A percentile compares a stretch with the other conserved stretches of the same genome.
phyloP scores from a whole-genome alignment of 179 eudicot species.

The Actinidia polygama region DNA sequence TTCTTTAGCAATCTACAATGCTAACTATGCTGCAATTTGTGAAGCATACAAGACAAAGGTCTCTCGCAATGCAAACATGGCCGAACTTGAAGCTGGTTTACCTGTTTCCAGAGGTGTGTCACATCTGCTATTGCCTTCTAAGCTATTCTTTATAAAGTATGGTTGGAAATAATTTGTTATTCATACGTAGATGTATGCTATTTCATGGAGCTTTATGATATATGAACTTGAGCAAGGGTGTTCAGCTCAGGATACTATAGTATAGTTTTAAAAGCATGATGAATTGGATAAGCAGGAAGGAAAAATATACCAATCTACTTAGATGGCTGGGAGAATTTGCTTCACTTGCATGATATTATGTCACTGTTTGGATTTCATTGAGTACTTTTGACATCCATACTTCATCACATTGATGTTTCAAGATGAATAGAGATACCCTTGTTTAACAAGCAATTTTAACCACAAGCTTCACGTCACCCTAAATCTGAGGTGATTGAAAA shows the following conservation, averaged over 20 bases:
- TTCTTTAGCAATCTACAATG: neutral
- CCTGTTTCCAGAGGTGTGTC: slow-evolving; percentile 89
- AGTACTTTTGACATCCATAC: neutral
- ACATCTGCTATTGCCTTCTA: neutral
- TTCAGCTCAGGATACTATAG: neutral
- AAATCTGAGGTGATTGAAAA: neutral
- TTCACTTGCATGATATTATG: no score
- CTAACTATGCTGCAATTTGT: slow-evolving; percentile 23
- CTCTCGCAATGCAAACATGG: slow-evolving; percentile 81
- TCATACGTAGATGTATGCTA: neutral
- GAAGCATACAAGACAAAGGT: slow-evolving; percentile 85
- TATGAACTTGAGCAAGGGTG: neutral
- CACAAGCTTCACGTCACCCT: neutral
- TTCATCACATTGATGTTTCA: neutral
- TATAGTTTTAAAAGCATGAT: neutral
- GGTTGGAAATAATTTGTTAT: neutral
- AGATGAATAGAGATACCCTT: neutral
- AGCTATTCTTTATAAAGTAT: neutral
- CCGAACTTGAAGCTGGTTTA: slow-evolving; percentile 98
- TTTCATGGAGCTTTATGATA: neutral
- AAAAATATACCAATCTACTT: neutral
- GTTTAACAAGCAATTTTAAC: neutral
- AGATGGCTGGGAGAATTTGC: neutral
- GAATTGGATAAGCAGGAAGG: neutral
- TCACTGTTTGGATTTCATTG: no score